Conservation (phyloP, 2,329 filamentous ascomycete species). For the Rosellinia necatrix region DNA sequence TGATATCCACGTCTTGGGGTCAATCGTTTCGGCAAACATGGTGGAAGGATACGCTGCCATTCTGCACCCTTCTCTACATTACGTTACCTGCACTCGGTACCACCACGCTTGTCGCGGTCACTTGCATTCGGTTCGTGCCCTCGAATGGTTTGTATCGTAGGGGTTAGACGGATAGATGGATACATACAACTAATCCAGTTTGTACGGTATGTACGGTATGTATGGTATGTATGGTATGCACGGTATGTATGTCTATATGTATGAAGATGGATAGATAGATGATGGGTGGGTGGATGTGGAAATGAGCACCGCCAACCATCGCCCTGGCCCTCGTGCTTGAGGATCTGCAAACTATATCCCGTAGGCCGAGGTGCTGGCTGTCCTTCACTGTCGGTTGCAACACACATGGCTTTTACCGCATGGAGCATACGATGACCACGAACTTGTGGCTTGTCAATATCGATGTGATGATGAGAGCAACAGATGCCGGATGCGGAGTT, state of each 20-base stretch:
- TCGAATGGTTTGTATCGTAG: no score
- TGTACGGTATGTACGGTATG: not conserved
- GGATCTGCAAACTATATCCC: constrained; percentile 25
- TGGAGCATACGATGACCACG: not conserved
- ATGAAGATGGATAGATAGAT: no score
- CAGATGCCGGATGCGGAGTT: not conserved
- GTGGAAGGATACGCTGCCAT: not conserved
- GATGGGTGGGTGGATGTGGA: constrained; percentile 14
- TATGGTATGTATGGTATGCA: not conserved
- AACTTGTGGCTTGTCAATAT: not conserved
- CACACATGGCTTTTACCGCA: not conserved
- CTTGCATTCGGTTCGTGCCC: no score
- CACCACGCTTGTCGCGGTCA: not conserved
- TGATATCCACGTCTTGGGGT: not conserved
- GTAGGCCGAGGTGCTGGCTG: not conserved
- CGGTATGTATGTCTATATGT: not conserved
- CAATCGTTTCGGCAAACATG: constrained; percentile 1
- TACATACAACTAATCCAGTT: no score
- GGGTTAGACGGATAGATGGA: no score
- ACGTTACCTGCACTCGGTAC: no score
- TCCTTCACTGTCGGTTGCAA: not conserved
- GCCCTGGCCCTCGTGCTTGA: constrained; percentile 9
- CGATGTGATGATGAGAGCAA: constrained; percentile 1
- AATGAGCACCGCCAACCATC: constrained; percentile 21
- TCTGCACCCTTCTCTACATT: no score